Evolutionary conservation across 2,329 filamentous ascomycete genomes (phyloP).

Genomic region (Trichophyton rubrum): DNA sequence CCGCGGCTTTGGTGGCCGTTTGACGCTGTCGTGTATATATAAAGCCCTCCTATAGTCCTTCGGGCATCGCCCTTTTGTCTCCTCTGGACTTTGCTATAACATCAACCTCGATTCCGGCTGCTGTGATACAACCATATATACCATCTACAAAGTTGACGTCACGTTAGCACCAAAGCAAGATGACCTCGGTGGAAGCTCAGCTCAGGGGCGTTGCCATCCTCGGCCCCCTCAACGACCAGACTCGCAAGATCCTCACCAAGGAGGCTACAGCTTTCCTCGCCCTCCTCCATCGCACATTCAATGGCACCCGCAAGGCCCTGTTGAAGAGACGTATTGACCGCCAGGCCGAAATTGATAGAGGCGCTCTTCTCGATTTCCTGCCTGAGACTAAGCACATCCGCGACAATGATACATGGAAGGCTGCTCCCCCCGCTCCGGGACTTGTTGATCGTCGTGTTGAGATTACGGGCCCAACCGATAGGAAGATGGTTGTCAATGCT

Average conservation of each 20-base stretch:
- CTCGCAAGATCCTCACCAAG: constrained; percentile 83
- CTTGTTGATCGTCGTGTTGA: constrained; percentile 88
- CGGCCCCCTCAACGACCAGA: constrained; percentile 61
- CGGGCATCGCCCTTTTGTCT: neutral
- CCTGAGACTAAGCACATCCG: constrained; percentile 92
- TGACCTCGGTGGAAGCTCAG: constrained; percentile 61
- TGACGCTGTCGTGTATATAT: constrained; percentile 8
- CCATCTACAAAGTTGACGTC: neutral
- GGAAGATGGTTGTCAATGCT: constrained; percentile 98
- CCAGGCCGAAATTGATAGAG: constrained; percentile 87
- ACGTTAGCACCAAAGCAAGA: constrained; percentile 23
- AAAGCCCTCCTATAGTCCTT: neutral
- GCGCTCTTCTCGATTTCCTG: constrained; percentile 80
- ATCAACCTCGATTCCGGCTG: neutral
- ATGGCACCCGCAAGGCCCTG: constrained; percentile 72
- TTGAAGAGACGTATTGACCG: constrained; percentile 75
- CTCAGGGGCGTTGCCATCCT: constrained; percentile 82
- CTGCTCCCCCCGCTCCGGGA: constrained; percentile 78
- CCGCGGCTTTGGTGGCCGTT: constrained; percentile 8
- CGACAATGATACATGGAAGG: constrained; percentile 87
- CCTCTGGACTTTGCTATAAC: neutral
- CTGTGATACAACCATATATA: neutral
- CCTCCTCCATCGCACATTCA: constrained; percentile 89
- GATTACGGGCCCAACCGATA: constrained; percentile 92
- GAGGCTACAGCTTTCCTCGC: constrained; percentile 85